Evolutionary conservation across 768 basidiomycete genomes (phyloP), one percentile per base, ranked within the genome.

Genomic region (Clitopilus hobsonii): DNA sequence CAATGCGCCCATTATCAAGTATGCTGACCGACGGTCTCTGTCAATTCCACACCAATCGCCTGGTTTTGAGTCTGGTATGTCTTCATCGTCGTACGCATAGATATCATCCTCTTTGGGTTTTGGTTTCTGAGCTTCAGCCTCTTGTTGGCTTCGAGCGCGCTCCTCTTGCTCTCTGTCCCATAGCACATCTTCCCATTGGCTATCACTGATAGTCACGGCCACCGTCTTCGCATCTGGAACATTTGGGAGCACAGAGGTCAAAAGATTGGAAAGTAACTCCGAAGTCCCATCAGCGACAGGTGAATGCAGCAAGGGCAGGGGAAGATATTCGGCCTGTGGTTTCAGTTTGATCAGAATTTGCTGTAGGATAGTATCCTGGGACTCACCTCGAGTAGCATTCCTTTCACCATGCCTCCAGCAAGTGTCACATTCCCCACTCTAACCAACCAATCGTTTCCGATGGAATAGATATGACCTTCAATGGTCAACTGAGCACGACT

Each of bases 361-460:
- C 30, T 32, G 11, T 20, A 61, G 28, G 10, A 26, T 52, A 27
- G 62, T 53, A 54, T 48, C 18, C 18, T n/a, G n/a, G n/a, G 4
- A 53, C 50, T 56, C 56, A 89, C 90, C 83, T 93, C 90, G 24
- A 93, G 73, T 36, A 93, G 74, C 86, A 93, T 89, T n/a, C 90
- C 90, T 63, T 85, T 89, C 3, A 88, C 75, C 5, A 81, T 82
- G 27, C 89, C 89, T 20, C 89, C 88, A 20, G 86, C 81, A 18
- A 90, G 72, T 38, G 83, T 78, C 30, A 93, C 89, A 67, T 89
- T 89, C 7, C 90, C 90, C 28, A 84, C 82, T 14, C 90, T 79
- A 7, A 93, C 85, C 16, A 91, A 69, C 88, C 91, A 93, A 65
- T 93, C 90, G 29, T 73, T 85, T 1, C 90, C 90, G 52, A 93